Evolutionary conservation across 352 stramenopile genomes (phyloP).

Genomic region (Aphanomyces stellatus): DNA sequence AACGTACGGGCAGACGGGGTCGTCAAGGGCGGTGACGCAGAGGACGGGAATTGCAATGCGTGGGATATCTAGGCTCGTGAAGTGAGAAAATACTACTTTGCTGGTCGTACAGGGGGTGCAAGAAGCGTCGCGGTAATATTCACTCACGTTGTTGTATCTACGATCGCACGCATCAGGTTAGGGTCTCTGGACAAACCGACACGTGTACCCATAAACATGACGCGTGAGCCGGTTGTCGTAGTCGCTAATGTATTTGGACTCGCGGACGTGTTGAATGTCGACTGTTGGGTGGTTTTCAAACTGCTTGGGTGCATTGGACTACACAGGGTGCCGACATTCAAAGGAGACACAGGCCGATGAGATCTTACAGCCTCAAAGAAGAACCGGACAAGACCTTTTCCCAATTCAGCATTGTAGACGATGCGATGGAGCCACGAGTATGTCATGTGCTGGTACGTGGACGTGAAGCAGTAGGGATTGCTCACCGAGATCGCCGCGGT

Average conservation of each 20-base stretch:
- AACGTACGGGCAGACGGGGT: constrained; percentile 37
- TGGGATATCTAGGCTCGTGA: constrained; percentile 23
- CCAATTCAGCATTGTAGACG: constrained; percentile 23
- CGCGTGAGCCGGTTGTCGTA: constrained; percentile 59
- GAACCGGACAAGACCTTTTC: neutral
- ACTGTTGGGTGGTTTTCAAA: constrained; percentile 36
- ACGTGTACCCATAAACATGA: constrained; percentile 9
- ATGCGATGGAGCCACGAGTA: constrained; percentile 39
- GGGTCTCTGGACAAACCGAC: neutral
- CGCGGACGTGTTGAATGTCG: constrained; percentile 33
- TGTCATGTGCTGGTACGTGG: constrained; percentile 34
- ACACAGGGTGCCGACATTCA: no score
- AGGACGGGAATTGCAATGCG: constrained; percentile 34
- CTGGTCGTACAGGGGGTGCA: constrained; percentile 21
- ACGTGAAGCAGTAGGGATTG: constrained; percentile 54
- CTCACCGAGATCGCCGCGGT: constrained; percentile 47
- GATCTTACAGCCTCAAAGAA: neutral
- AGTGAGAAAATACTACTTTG: no score
- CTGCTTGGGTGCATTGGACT: constrained; percentile 50
- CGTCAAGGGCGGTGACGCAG: constrained; percentile 39
- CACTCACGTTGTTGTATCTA: constrained; percentile 33
- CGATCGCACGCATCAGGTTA: no score
- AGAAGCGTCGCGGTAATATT: constrained; percentile 38
- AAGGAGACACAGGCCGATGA: neutral
- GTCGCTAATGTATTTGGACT: constrained; percentile 32